Evolutionary conservation across 345 rosid genomes (phyloP).

Genomic region (Angophora floribunda): DNA sequence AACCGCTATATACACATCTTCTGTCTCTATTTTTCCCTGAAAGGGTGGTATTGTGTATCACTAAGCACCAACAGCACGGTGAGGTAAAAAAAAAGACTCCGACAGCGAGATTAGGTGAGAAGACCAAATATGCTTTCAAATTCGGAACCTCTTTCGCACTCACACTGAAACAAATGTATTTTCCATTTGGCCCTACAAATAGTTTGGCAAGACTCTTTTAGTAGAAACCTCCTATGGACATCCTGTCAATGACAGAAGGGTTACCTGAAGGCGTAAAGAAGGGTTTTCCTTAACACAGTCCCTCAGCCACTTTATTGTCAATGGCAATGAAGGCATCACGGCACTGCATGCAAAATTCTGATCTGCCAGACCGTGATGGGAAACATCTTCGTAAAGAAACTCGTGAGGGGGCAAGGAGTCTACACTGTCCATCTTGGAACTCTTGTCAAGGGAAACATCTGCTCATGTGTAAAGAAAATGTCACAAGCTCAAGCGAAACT

Average conservation of each 20-base stretch:
- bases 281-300: constrained; percentile 59
- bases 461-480: background rate
- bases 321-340: constrained; percentile 63
- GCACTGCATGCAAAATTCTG: constrained; percentile 35
- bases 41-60: background rate
- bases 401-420: constrained; percentile 39
- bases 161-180: background rate
- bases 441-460: constrained; percentile 35
- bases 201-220: background rate
- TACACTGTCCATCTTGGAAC: constrained; percentile 5
- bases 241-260: background rate
- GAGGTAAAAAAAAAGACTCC: background rate
- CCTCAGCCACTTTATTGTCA: constrained; percentile 71
- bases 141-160: background rate
- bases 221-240: background rate
- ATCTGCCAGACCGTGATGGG: constrained; percentile 23
- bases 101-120: background rate
- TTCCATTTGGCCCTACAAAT: background rate
- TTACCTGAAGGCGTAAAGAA: constrained; percentile 59
- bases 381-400: constrained; percentile 45
- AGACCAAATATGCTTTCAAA: background rate
- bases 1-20: background rate
- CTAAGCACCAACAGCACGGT: background rate
- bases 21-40: background rate
- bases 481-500: background rate